These are phyloP conservation scores for Coemansia sp. DNA, from an alignment of 192 early-diverging fungal genomes.

Conservation along the genomic window DNA sequence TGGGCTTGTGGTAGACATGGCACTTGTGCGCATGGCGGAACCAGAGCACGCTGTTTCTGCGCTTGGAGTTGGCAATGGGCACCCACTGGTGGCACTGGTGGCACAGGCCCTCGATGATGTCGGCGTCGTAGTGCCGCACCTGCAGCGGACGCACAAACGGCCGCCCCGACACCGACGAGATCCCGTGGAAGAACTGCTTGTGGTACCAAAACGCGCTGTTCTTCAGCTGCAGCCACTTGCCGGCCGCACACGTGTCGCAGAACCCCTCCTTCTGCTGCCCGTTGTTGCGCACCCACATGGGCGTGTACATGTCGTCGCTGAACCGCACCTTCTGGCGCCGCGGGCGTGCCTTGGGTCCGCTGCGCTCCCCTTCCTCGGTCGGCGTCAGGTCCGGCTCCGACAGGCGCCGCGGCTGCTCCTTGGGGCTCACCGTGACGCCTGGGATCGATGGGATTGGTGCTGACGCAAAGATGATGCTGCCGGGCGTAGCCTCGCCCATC, in stretches of 20 bases:
- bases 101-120: slow-evolving; percentile 76
- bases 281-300: slow-evolving; percentile 75
- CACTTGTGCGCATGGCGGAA: slow-evolving; percentile 87
- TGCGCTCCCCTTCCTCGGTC: slow-evolving; percentile 29
- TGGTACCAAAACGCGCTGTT: slow-evolving; percentile 90
- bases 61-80: slow-evolving; percentile 72
- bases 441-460: slow-evolving; percentile 44
- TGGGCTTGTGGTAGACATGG: slow-evolving; percentile 76
- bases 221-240: slow-evolving; percentile 86
- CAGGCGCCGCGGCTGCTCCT: slow-evolving; percentile 41
- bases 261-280: slow-evolving; percentile 80
- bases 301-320: slow-evolving; percentile 75
- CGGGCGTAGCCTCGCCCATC: neutral
- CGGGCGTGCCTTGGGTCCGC: slow-evolving; percentile 42
- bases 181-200: slow-evolving; percentile 85
- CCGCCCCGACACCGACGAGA: slow-evolving; percentile 80
- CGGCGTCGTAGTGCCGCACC: slow-evolving; percentile 65
- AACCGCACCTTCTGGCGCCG: slow-evolving; percentile 74
- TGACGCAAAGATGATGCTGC: slow-evolving; percentile 17
- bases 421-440: slow-evolving; percentile 49
- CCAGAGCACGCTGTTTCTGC: slow-evolving; percentile 78
- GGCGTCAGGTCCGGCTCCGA: slow-evolving; percentile 41
- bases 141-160: slow-evolving; percentile 73
- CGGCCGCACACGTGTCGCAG: slow-evolving; percentile 78
- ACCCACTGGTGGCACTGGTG: slow-evolving; percentile 85